These are phyloP conservation scores for Plasmodium gallinaceum DNA, from an alignment of 169 alveolate species.

Conservation along the genomic window DNA sequence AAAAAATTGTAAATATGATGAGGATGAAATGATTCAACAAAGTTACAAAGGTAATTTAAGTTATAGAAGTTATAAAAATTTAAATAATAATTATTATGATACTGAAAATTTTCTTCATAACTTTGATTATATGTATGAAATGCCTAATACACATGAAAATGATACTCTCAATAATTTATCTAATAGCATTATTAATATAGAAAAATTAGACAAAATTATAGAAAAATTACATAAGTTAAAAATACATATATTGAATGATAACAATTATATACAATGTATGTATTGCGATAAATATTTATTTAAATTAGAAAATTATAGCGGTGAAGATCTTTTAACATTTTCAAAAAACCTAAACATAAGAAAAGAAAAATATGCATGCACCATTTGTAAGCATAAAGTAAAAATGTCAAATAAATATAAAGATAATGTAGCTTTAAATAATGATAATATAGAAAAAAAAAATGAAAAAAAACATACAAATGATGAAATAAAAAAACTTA, in stretches of 20 bases:
- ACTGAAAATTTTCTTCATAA: neutral
- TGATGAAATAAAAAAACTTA: conserved; percentile 17
- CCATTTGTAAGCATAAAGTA: conserved; percentile 57
- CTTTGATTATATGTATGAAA: conserved; percentile 3
- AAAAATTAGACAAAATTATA: conserved; percentile 37
- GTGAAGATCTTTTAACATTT: neutral
- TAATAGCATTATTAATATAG: conserved; percentile 4
- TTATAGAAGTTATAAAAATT: neutral
- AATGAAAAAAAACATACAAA: neutral
- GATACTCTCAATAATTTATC: neutral
- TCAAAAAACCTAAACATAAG: conserved; percentile 16
- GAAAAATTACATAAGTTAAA: conserved; percentile 49
- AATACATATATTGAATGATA: conserved; percentile 15
- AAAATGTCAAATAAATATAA: conserved; percentile 48
- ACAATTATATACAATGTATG: conserved; percentile 53
- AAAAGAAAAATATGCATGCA: conserved; percentile 35
- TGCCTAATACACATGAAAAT: neutral
- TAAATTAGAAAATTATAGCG: conserved; percentile 31
- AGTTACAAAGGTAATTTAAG: neutral
- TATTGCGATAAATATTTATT: conserved; percentile 51
- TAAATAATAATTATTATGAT: neutral
- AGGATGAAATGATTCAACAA: neutral
- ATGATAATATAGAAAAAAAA: conserved; percentile 9
- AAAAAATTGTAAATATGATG: neutral
- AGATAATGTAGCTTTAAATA: neutral